Conservation (phyloP, 2,329 filamentous ascomycete genomes). For the Talaromyces sp. region DNA sequence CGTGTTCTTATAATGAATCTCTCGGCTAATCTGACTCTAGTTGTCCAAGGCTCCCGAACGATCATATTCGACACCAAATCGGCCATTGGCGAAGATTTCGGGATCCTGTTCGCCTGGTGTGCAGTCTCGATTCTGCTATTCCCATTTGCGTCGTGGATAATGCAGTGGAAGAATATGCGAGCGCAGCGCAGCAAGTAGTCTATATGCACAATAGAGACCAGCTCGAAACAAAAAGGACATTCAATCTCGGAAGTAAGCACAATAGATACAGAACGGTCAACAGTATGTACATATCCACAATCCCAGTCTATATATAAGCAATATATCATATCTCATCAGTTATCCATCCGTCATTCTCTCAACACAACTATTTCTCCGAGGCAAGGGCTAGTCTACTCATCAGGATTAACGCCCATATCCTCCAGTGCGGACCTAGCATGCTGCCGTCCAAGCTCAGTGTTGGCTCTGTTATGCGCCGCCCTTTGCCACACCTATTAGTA, state of each 20-base stretch:
- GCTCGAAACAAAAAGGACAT: not conserved
- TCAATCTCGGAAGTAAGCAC: conserved; percentile 2
- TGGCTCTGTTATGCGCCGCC: conserved; percentile 24
- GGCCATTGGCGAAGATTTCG: conserved; percentile 58
- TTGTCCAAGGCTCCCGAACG: conserved; percentile 58
- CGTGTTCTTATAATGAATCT: not conserved
- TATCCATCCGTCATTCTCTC: not conserved
- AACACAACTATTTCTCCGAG: not conserved
- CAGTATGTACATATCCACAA: conserved; percentile 10
- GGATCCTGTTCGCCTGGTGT: conserved; percentile 51
- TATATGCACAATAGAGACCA: not conserved
- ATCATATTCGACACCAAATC: conserved; percentile 60
- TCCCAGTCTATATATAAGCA: conserved; percentile 3
- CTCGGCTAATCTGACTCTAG: conserved; percentile 23
- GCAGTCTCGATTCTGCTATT: conserved; percentile 53
- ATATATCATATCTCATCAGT: not conserved
- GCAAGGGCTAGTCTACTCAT: conserved; percentile 2
- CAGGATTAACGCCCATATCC: conserved; percentile 16
- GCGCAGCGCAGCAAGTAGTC: not conserved
- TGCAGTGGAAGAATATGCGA: conserved; percentile 37
- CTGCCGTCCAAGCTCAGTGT: conserved; percentile 16
- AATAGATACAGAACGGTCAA: conserved; percentile 3
- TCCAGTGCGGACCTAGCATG: conserved; percentile 16
- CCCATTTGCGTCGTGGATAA: conserved; percentile 46
- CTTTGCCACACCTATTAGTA: conserved; percentile 13